These are phyloP conservation scores for Elongisporangium undulatum DNA, from an alignment of 352 stramenopile species.

Conservation along the genomic window DNA sequence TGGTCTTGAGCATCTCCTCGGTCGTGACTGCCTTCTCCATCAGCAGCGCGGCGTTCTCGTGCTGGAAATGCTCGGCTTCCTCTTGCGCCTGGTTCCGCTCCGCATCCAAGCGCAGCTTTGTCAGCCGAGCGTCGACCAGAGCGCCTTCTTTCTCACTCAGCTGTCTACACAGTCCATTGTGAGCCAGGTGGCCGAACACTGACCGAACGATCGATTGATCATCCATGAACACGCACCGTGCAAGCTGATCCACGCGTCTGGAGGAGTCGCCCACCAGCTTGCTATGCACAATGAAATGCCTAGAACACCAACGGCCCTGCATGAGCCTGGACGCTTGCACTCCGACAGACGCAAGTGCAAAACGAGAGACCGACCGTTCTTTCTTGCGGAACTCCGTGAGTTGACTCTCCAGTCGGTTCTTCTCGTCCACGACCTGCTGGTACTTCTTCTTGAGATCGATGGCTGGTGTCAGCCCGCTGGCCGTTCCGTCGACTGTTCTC, in stretches of 20 bases:
- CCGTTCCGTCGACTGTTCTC: constrained; percentile 9
- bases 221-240: constrained; percentile 24
- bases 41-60: constrained; percentile 63
- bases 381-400: constrained; percentile 48
- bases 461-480: constrained; percentile 12
- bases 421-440: constrained; percentile 50
- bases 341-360: not conserved
- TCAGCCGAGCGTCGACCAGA: constrained; percentile 41
- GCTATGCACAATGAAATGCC: constrained; percentile 60
- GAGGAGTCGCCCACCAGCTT: constrained; percentile 66
- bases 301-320: constrained; percentile 4
- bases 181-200: not conserved
- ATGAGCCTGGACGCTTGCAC: not conserved
- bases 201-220: not conserved
- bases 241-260: constrained; percentile 50
- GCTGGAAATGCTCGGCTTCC: constrained; percentile 42
- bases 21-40: constrained; percentile 54
- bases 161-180: constrained; percentile 19
- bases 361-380: constrained; percentile 37
- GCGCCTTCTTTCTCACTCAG: constrained; percentile 52
- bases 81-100: constrained; percentile 55
- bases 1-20: constrained; percentile 58
- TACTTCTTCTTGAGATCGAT: constrained; percentile 68
- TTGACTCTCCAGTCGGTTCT: constrained; percentile 50
- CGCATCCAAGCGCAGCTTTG: constrained; percentile 43